phyloP scores from a whole-genome alignment of 371 early-diverging fungal genomes.

The Mucor lusitanicus region DNA sequence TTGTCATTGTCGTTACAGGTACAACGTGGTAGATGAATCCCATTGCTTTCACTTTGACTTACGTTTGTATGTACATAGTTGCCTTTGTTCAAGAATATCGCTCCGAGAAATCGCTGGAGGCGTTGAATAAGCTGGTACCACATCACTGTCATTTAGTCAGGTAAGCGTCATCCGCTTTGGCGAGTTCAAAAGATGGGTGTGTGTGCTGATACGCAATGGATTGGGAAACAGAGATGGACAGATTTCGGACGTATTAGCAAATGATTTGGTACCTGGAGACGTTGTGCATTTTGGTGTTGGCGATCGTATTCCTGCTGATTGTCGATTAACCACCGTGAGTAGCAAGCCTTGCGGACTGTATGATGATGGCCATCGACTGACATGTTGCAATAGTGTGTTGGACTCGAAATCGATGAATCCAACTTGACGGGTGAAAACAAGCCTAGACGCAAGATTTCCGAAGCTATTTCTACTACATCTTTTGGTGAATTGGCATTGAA shows the following conservation, averaged over 20 bases:
- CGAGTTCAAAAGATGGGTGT: neutral
- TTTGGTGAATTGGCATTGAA: conserved; percentile 65
- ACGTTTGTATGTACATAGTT: conserved; percentile 48
- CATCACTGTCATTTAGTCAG: conserved; percentile 82
- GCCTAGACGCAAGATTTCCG: conserved; percentile 68
- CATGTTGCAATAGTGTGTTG: conserved; percentile 51
- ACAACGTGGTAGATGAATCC: conserved; percentile 7
- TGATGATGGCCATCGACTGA: neutral
- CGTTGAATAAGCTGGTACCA: conserved; percentile 85
- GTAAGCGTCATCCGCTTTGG: conserved; percentile 29
- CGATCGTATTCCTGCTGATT: conserved; percentile 91
- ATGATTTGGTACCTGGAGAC: conserved; percentile 86
- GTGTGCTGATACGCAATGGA: neutral
- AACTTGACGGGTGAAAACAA: conserved; percentile 90
- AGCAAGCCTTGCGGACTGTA: neutral
- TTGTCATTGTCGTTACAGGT: conserved; percentile 87
- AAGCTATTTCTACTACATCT: conserved; percentile 48
- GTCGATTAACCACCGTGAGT: conserved; percentile 67
- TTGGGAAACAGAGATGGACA: conserved; percentile 59
- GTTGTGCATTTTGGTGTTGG: conserved; percentile 79
- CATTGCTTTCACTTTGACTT: neutral
- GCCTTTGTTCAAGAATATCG: conserved; percentile 92
- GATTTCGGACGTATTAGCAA: conserved; percentile 59
- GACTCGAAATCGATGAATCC: conserved; percentile 86
- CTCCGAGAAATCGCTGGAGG: conserved; percentile 85